Percentiles rank a stretch among this genome's conserved stretches.
Evolutionary conservation across 2,329 filamentous ascomycete genomes (phyloP).

Genomic region (Ascochyta pisi): DNA sequence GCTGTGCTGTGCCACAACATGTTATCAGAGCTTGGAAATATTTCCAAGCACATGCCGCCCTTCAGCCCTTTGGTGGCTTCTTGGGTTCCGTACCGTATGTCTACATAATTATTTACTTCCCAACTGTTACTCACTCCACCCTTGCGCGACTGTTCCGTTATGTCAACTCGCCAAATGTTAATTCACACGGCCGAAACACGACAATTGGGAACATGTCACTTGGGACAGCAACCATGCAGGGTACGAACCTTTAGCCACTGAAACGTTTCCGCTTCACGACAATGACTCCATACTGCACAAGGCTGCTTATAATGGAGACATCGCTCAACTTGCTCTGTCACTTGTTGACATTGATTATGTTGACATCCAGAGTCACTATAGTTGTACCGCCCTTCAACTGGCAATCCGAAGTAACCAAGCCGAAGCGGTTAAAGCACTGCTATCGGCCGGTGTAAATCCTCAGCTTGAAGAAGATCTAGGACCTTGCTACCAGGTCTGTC

Average conservation of each 20-base stretch:
- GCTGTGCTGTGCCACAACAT: background rate
- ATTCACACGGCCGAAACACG: background rate
- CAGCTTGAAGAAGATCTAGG: background rate
- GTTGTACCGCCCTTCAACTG: background rate
- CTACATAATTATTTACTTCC: conserved; percentile 2
- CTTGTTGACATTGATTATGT: background rate
- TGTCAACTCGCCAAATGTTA: background rate
- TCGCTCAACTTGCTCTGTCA: background rate
- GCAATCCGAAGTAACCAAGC: background rate
- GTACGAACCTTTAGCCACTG: background rate
- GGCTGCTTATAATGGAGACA: background rate
- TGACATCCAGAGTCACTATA: background rate
- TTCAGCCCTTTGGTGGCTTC: conserved; percentile 6
- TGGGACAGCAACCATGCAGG: background rate
- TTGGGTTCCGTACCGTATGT: background rate
- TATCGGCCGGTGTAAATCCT: background rate
- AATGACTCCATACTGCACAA: background rate
- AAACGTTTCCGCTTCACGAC: background rate
- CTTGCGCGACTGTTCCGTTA: background rate
- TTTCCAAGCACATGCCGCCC: background rate
- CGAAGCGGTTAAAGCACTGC: background rate
- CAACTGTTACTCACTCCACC: background rate
- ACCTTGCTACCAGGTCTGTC: background rate
- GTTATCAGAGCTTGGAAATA: background rate
- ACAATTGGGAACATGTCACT: background rate